A percentile compares a stretch with the other conserved stretches of the same genome.
Conservation (phyloP, 306 rosid genomes). For the Carpinus viminea region DNA sequence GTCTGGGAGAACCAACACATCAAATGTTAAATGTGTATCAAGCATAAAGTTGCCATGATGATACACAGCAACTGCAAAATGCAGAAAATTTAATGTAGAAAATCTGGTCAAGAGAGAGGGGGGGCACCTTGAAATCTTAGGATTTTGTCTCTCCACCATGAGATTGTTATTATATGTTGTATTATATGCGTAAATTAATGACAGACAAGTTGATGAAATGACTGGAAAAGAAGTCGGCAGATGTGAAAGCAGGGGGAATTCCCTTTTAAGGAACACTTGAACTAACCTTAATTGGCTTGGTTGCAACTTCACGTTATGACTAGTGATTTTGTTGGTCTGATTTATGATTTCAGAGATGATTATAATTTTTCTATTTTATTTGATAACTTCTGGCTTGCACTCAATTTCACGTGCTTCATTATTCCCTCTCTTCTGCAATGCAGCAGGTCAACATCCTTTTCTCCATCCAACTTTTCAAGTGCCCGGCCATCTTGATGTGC, state of each 20-base stretch:
- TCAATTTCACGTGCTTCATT: slow-evolving; percentile 29
- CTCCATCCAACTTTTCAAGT: neutral
- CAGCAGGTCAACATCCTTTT: neutral
- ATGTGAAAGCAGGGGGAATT: slow-evolving; percentile 24
- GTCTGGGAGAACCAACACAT: neutral
- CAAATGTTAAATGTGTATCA: neutral
- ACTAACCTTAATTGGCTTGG: slow-evolving; percentile 32
- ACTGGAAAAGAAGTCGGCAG: slow-evolving; percentile 14
- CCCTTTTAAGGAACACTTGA: slow-evolving; percentile 58
- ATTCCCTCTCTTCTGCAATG: neutral
- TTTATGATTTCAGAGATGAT: slow-evolving; percentile 21
- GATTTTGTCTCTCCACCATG: neutral
- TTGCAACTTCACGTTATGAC: slow-evolving; percentile 50
- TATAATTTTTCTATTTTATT: neutral
- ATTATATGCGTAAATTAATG: neutral
- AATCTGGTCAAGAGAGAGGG: neutral
- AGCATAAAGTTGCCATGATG: neutral
- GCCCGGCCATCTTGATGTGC: neutral
- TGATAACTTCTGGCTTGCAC: slow-evolving; percentile 14
- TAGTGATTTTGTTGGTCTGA: slow-evolving; percentile 33
- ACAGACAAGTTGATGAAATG: slow-evolving; percentile 1
- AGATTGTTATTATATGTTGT: neutral
- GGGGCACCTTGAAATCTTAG: neutral
- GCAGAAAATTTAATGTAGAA: neutral
- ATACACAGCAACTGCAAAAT: neutral